A percentile compares a stretch with the other conserved stretches of the same genome.
phyloP scores from a whole-genome alignment of 2,329 filamentous ascomycete genomes.

The Colletotrichum sp. region DNA sequence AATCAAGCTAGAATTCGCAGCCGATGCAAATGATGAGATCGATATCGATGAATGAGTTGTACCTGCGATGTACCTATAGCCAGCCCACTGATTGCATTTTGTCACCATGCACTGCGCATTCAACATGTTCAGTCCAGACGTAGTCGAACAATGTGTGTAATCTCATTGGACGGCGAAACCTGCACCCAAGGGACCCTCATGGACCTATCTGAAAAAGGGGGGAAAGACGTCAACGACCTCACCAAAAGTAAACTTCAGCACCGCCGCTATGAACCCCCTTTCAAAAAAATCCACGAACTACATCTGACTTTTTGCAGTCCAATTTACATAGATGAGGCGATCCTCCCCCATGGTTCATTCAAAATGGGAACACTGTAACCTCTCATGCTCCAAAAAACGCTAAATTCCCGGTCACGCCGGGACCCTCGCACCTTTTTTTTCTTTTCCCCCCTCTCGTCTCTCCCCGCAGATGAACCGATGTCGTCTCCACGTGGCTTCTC shows the following conservation, averaged over 20 bases:
- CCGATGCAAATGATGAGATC: no score
- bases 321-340: rapidly evolving
- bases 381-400: not conserved
- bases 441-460: not conserved
- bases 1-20: no score
- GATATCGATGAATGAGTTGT: no score
- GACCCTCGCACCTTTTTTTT: not conserved
- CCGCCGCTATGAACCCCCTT: not conserved
- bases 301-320: not conserved
- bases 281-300: rapidly evolving
- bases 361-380: not conserved
- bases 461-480: no score
- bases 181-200: no score
- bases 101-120: no score
- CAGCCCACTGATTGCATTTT: no score
- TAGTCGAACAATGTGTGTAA: no score
- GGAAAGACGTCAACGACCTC: not conserved
- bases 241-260: not conserved
- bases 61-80: no score
- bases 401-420: not conserved
- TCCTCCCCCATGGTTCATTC: not conserved
- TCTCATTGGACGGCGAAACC: no score
- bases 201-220: not conserved
- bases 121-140: no score
- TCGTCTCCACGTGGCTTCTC: no score